Conservation (phyloP, 768 basidiomycete genomes). For the Pleurotus ostreatus region DNA sequence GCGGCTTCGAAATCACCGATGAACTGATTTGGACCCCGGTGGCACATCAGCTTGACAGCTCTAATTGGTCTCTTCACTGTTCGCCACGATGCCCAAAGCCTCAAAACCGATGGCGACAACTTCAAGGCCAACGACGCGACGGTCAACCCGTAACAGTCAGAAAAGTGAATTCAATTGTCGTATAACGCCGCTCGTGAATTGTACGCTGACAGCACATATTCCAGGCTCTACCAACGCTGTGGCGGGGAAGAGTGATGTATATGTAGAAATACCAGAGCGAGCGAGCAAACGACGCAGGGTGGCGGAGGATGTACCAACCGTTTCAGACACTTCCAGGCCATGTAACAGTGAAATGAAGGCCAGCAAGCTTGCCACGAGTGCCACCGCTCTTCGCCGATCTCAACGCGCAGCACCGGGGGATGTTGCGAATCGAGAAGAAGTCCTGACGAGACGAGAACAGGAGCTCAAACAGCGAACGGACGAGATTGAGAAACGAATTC, state of each 20-base stretch:
- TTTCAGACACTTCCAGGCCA: conserved; percentile 2
- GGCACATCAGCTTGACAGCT: background rate
- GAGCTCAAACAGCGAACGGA: conserved; percentile 32
- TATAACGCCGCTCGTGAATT: background rate
- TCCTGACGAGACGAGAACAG: conserved; percentile 32
- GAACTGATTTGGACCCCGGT: conserved; percentile 12
- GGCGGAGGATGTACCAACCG: background rate
- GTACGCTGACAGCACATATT: background rate
- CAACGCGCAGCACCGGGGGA: conserved; percentile 35
- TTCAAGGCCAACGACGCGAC: conserved; percentile 9
- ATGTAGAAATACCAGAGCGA: conserved; percentile 16
- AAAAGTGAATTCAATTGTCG: conserved; percentile 6
- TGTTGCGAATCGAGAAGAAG: conserved; percentile 32
- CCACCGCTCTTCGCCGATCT: conserved; percentile 30
- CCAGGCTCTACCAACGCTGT: background rate
- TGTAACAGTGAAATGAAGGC: background rate
- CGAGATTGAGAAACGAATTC: conserved; percentile 37
- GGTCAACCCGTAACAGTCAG: conserved; percentile 12
- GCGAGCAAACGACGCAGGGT: conserved; percentile 9
- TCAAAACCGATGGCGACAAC: conserved; percentile 5
- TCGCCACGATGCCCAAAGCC: conserved; percentile 14
- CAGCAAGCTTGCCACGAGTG: conserved; percentile 13
- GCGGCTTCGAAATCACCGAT: conserved; percentile 11
- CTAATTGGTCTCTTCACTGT: conserved; percentile 10
- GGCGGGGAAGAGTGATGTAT: conserved; percentile 12